Conservation (phyloP, 2,329 filamentous ascomycete species). For the Pseudophaeomoniella oleicola region DNA sequence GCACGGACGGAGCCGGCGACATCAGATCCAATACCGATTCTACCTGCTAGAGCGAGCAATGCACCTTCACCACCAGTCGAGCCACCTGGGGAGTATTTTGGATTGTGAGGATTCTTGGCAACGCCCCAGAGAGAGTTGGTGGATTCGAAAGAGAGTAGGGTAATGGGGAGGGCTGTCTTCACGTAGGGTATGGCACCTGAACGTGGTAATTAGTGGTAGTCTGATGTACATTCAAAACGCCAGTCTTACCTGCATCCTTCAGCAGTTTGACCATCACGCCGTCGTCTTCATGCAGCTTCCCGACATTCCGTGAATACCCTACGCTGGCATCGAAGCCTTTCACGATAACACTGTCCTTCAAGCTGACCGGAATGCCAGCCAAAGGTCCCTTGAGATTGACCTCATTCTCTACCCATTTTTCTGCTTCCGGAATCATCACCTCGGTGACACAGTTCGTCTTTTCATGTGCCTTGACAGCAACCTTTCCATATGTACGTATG, state of each 20-base stretch:
- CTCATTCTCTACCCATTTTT: constrained; percentile 50
- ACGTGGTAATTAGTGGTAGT: neutral
- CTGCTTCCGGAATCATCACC: constrained; percentile 63
- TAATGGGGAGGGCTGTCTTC: constrained; percentile 83
- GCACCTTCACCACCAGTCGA: constrained; percentile 78
- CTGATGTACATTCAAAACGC: constrained; percentile 3
- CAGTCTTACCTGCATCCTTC: constrained; percentile 54
- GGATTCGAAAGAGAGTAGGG: constrained; percentile 74
- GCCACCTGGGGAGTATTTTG: constrained; percentile 74
- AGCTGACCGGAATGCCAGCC: constrained; percentile 70
- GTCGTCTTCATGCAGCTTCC: constrained; percentile 52
- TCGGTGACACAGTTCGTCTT: constrained; percentile 87
- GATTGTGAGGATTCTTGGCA: constrained; percentile 68
- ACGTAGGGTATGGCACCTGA: constrained; percentile 72
- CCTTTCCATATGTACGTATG: constrained; percentile 74
- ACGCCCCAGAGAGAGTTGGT: constrained; percentile 69
- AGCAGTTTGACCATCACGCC: constrained; percentile 60
- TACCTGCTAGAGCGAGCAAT: constrained; percentile 62
- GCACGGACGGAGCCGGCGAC: constrained; percentile 78
- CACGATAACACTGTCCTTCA: constrained; percentile 68
- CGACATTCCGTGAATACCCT: constrained; percentile 60
- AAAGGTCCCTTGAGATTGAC: constrained; percentile 67
- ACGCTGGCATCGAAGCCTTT: constrained; percentile 72
- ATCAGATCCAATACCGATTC: constrained; percentile 82
- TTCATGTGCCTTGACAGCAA: constrained; percentile 67